Conservation (phyloP, 495 filamentous ascomycete genomes). For the Tirmania nivea region DNA sequence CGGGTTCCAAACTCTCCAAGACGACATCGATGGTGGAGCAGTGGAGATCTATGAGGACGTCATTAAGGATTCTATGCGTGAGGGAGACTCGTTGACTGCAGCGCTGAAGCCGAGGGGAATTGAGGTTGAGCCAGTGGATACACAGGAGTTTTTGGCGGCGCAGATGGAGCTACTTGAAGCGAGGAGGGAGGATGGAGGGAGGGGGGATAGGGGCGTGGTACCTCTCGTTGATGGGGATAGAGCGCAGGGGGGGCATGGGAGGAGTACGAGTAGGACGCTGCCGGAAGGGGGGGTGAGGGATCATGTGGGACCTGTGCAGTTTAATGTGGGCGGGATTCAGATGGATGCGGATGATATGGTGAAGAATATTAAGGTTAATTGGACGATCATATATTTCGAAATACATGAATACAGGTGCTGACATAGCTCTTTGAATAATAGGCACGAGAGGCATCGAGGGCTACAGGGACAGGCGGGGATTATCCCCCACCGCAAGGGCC, state of each 20-base stretch:
- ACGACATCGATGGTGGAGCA: slow-evolving; percentile 28
- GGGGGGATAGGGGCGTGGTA: slow-evolving; percentile 7
- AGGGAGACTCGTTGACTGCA: slow-evolving; percentile 5
- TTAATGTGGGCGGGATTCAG: slow-evolving; percentile 93
- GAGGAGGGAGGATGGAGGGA: slow-evolving; percentile 27
- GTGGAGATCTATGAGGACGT: slow-evolving; percentile 58
- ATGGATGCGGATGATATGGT: slow-evolving; percentile 93
- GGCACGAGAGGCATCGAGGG: slow-evolving; percentile 35
- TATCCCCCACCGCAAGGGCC: neutral
- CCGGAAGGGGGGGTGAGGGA: slow-evolving; percentile 48
- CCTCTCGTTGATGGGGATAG: neutral
- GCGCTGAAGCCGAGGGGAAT: slow-evolving; percentile 27
- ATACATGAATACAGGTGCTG: neutral
- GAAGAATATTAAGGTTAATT: slow-evolving; percentile 55
- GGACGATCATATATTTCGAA: too few relatives aligned
- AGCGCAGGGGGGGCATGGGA: slow-evolving; percentile 26
- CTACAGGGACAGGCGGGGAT: slow-evolving; percentile 20
- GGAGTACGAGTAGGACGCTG: slow-evolving; percentile 19
- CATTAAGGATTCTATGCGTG: slow-evolving; percentile 47
- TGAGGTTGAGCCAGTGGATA: slow-evolving; percentile 54
- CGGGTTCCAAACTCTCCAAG: slow-evolving; percentile 10
- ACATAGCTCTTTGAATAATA: slow-evolving; percentile 8
- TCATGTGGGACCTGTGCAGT: slow-evolving; percentile 86
- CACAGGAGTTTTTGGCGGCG: slow-evolving; percentile 52
- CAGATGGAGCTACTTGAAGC: slow-evolving; percentile 55